Conservation (phyloP, 1,284 basidiomycete species). For the Ustilago lituana region DNA sequence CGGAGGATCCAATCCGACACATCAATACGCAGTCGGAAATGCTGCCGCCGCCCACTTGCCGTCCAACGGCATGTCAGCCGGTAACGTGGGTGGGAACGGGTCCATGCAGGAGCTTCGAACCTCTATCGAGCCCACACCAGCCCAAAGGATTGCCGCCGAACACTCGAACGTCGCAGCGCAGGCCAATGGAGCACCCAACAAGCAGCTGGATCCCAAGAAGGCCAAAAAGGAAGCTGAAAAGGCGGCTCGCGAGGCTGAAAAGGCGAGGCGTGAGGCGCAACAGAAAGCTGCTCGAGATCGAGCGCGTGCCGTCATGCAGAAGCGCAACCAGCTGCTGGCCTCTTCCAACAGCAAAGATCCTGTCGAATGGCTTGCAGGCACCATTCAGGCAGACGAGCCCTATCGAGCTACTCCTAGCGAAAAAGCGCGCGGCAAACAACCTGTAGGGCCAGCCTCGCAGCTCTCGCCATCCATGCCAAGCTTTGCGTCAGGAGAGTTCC, state of each 20-base stretch:
- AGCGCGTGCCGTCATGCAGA: constrained; percentile 92
- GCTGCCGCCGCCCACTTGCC: constrained; percentile 13
- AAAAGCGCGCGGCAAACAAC: constrained; percentile 59
- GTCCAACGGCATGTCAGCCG: constrained; percentile 12
- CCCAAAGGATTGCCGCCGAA: constrained; percentile 50
- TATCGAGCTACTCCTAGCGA: constrained; percentile 47
- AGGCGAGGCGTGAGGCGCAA: constrained; percentile 81
- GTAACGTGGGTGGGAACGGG: constrained; percentile 10
- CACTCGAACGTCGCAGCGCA: constrained; percentile 35
- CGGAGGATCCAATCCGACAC: constrained; percentile 3
- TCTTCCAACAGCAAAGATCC: constrained; percentile 55
- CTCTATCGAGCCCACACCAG: constrained; percentile 40
- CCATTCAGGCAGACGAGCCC: constrained; percentile 30
- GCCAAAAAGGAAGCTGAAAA: constrained; percentile 89
- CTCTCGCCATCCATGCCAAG: constrained; percentile 45
- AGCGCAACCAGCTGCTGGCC: constrained; percentile 72
- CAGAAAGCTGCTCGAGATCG: constrained; percentile 79
- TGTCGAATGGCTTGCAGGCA: constrained; percentile 58
- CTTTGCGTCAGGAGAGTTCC: constrained; percentile 39
- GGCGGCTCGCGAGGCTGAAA: constrained; percentile 82
- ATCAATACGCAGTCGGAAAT: constrained; percentile 15
- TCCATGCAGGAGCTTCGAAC: constrained; percentile 12
- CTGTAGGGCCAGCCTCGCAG: constrained; percentile 39
- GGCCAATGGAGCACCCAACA: constrained; percentile 67
- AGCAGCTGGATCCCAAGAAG: constrained; percentile 79